phyloP scores from a whole-genome alignment of 192 early-diverging fungal genomes.

The Gigaspora rosea region DNA sequence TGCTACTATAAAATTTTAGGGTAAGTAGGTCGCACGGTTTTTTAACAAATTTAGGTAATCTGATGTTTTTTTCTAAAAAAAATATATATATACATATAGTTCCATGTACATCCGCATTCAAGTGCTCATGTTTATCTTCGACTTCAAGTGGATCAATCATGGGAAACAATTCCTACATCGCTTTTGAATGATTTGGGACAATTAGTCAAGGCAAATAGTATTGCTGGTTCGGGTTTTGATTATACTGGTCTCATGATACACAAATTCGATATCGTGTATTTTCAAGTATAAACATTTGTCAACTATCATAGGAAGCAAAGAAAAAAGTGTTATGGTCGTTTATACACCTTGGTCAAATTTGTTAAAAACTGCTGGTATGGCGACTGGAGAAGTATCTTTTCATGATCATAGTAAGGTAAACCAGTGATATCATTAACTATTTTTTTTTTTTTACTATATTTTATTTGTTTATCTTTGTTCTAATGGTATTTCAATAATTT shows the following conservation, averaged over 20 bases:
- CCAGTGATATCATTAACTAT: too few relatives aligned
- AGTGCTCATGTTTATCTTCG: constrained; percentile 97
- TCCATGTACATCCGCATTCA: constrained; percentile 97
- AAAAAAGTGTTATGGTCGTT: constrained; percentile 85
- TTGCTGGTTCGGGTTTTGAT: constrained; percentile 64
- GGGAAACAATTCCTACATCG: constrained; percentile 76
- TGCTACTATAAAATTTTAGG: neutral
- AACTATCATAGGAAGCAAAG: constrained; percentile 76
- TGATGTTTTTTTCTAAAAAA: neutral
- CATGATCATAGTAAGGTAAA: constrained; percentile 64
- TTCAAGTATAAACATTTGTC: neutral
- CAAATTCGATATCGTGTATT: neutral
- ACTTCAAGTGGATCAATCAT: constrained; percentile 63
- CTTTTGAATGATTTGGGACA: constrained; percentile 89
- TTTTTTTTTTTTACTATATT: neutral
- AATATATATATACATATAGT: constrained; percentile 45
- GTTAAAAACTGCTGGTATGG: constrained; percentile 92
- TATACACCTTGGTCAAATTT: constrained; percentile 93
- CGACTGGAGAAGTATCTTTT: constrained; percentile 94
- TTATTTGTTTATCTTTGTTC: neutral
- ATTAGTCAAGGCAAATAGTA: constrained; percentile 95
- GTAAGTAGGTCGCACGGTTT: neutral
- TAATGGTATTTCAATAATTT: neutral
- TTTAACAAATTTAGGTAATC: neutral
- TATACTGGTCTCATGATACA: neutral